Evolutionary conservation across 805 yeast species (phyloP).

Genomic region (Kodamaea hsintzibuensis): DNA sequence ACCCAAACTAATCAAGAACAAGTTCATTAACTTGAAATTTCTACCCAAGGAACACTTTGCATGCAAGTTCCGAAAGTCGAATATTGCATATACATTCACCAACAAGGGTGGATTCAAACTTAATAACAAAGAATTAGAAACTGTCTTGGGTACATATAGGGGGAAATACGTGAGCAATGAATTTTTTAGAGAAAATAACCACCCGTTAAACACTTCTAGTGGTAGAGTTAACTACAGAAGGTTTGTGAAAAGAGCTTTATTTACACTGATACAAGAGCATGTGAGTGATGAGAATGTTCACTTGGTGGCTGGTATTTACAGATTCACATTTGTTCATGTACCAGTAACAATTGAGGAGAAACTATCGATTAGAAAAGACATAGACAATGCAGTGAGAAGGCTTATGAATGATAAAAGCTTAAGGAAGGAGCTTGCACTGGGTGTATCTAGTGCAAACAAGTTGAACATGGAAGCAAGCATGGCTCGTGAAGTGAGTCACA

Average conservation of each 20-base stretch:
- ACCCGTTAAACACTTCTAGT: conserved; percentile 37
- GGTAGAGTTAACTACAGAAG: conserved; percentile 29
- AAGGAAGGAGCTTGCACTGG: not conserved
- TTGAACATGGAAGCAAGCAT: not conserved
- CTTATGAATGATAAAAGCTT: conserved; percentile 4
- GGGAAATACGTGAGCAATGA: conserved; percentile 26
- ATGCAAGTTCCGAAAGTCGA: conserved; percentile 35
- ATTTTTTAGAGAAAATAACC: conserved; percentile 25
- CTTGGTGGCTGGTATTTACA: conserved; percentile 27
- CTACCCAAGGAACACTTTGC: conserved; percentile 31
- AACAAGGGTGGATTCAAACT: conserved; percentile 28
- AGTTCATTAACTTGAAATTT: conserved; percentile 28
- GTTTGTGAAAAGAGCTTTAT: conserved; percentile 12
- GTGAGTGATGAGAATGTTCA: conserved; percentile 8
- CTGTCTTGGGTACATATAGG: conserved; percentile 21
- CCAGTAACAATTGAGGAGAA: conserved; percentile 19
- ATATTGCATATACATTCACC: conserved; percentile 36
- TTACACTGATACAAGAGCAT: conserved; percentile 7
- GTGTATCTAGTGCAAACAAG: not conserved
- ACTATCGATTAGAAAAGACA: not conserved
- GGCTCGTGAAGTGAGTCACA: conserved; percentile 6
- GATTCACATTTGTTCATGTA: conserved; percentile 18
- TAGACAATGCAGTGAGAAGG: conserved; percentile 14
- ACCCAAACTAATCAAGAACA: conserved; percentile 19
- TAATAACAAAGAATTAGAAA: conserved; percentile 27